These are phyloP conservation scores for Pittosporum tobira DNA, from an alignment of 129 eudicot genomes.

Conservation along the genomic window DNA sequence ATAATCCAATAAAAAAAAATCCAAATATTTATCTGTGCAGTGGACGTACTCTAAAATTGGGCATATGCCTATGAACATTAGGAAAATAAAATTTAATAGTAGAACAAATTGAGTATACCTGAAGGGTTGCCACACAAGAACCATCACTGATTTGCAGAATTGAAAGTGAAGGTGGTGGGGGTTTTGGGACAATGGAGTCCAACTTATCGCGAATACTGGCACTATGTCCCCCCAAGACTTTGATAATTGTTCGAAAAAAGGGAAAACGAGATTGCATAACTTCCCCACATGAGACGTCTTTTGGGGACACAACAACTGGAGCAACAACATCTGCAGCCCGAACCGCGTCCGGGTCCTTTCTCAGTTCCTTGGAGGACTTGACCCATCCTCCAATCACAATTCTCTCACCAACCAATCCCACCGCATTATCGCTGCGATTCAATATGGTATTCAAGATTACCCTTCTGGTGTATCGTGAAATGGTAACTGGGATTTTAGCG, in stretches of 20 bases:
- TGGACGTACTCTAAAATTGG: too few species aligned
- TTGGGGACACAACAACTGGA: constrained; percentile 14
- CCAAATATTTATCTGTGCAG: too few species aligned
- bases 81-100: too few species aligned
- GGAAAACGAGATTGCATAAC: constrained; percentile 65
- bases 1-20: too few species aligned
- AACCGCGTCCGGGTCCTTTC: constrained; percentile 22
- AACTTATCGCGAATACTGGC: constrained; percentile 31
- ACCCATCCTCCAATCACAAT: constrained; percentile 91
- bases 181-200: constrained; percentile 31
- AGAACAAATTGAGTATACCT: constrained; percentile 28
- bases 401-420: constrained; percentile 53
- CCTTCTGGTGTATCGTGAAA: constrained; percentile 52
- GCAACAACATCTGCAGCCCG: constrained; percentile 10
- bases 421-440: constrained; percentile 44
- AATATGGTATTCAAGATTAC: constrained; percentile 50
- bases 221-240: constrained; percentile 60
- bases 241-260: constrained; percentile 46
- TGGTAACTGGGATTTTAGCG: constrained; percentile 26
- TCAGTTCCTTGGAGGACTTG: constrained; percentile 65
- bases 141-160: constrained; percentile 68
- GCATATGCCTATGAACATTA: too few species aligned
- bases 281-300: constrained; percentile 66
- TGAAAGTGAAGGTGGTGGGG: constrained; percentile 31
- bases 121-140: constrained; percentile 58